Base-by-base conservation (phyloP, 768 basidiomycete genomes). In the Sistotremastrum niveocremeum region DNA sequence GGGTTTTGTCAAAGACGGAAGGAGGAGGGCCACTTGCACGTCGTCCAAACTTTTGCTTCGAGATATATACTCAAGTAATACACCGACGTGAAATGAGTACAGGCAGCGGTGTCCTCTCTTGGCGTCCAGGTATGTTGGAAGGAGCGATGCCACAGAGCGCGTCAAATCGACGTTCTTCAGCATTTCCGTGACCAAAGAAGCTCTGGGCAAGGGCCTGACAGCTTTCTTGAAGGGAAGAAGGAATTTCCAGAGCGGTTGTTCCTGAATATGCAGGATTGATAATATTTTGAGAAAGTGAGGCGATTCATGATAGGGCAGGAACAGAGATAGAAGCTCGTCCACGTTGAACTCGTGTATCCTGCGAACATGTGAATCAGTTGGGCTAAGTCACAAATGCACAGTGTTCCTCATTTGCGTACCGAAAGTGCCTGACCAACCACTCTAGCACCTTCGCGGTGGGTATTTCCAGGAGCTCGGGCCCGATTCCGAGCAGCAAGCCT, bases 311-410 rank as follows among this genome's bases (percentile, higher is more conserved):
- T 94, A 97, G 0, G 95, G 95, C 32, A 97, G 65, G 63, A 98
- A 98, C 28, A 90, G 67, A 6, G 79, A 64, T 5, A 98, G 70
- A 30, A 91, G 58, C 28, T 74, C 71, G 45, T 82, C 74, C 45
- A 93, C 71, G 56, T 98, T 95, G 67, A 97, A 90, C 59, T 98
- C 91, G 57, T 97, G 74, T 30, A 97, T 77, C 59, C 94, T 97
- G 55, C 11, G 45, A 7, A 36, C 29, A 37, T 3, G 30, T 52
- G 8, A 39, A 48, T 39, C 35, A 54, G 45, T 33, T 32, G 32
- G 4, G 12, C 6, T 34, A 42, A n/a, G 2, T n/a, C n/a, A 11
- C 5, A 8, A 12, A 7, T 3, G 6, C 55, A 36, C 28, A 35
- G 45, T 11, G 4, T 12, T 41, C 38, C 9, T 9, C 2, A 46